These are phyloP conservation scores for Mortierella sp. DNA, from an alignment of 371 early-diverging fungal species.

Conservation along the genomic window DNA sequence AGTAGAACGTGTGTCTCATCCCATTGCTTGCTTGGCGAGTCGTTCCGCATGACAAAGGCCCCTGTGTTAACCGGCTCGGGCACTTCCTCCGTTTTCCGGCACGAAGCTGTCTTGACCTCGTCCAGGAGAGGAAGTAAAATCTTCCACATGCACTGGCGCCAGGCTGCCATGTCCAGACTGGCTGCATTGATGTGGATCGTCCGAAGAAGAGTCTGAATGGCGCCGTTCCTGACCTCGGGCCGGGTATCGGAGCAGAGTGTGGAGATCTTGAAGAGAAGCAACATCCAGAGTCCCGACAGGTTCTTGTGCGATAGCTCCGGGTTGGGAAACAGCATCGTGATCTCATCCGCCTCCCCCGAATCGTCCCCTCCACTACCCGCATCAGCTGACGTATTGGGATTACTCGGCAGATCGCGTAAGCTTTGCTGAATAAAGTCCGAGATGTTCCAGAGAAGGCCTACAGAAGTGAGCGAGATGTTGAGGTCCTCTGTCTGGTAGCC, in stretches of 20 bases:
- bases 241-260: slow-evolving; percentile 88
- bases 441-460: slow-evolving; percentile 94
- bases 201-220: slow-evolving; percentile 95
- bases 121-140: slow-evolving; percentile 93
- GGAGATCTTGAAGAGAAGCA: slow-evolving; percentile 85
- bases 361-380: background rate
- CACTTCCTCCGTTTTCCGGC: slow-evolving; percentile 30
- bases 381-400: background rate
- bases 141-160: slow-evolving; percentile 91
- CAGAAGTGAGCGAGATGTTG: slow-evolving; percentile 94
- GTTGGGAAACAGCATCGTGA: slow-evolving; percentile 53
- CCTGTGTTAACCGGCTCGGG: slow-evolving; percentile 61
- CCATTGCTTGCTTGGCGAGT: slow-evolving; percentile 92
- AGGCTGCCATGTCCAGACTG: slow-evolving; percentile 75
- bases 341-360: slow-evolving; percentile 16
- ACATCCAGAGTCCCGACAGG: slow-evolving; percentile 87
- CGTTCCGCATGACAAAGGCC: slow-evolving; percentile 74
- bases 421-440: slow-evolving; percentile 85
- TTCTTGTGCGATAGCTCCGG: slow-evolving; percentile 64
- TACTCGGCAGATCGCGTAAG: slow-evolving; percentile 62
- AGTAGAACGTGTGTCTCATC: slow-evolving; percentile 95
- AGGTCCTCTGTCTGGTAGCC: slow-evolving; percentile 91
- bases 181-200: slow-evolving; percentile 90
- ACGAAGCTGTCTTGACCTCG: slow-evolving; percentile 73
- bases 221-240: slow-evolving; percentile 95